These are phyloP conservation scores for Phyllosticta capitalensis DNA, from an alignment of 2,329 filamentous ascomycete genomes.

Conservation along the genomic window DNA sequence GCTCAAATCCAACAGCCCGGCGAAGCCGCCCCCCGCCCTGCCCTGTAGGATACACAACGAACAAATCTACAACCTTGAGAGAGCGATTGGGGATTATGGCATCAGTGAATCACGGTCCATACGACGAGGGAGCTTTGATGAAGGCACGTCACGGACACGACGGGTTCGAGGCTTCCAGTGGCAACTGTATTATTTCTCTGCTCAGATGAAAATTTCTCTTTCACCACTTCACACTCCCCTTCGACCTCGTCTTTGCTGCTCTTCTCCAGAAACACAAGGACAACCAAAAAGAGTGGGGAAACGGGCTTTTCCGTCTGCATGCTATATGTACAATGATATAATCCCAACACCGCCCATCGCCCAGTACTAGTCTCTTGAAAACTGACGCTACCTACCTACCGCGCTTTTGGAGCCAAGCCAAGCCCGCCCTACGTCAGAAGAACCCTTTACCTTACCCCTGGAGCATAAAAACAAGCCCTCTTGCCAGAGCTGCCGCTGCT, in stretches of 20 bases:
- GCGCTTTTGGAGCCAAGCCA: slow-evolving; percentile 5
- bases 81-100: neutral
- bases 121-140: neutral
- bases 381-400: slow-evolving; percentile 1
- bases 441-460: neutral
- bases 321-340: slow-evolving; percentile 7
- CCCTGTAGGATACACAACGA: slow-evolving; percentile 19
- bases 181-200: slow-evolving; percentile 2
- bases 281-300: neutral
- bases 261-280: neutral
- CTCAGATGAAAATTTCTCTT: neutral
- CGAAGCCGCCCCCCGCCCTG: slow-evolving; percentile 26
- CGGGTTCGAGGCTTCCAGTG: neutral
- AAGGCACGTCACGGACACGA: neutral
- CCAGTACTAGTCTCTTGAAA: neutral
- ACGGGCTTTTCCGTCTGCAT: slow-evolving; percentile 6
- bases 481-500: neutral
- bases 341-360: slow-evolving; percentile 5
- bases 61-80: neutral
- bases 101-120: neutral
- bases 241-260: neutral
- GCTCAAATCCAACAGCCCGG: slow-evolving; percentile 16
- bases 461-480: neutral
- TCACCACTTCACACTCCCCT: neutral
- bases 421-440: neutral